Evolutionary conservation across 225 moss, liverwort and hornwort species (phyloP).

Genomic region (Rhytidiadelphus loreus): DNA sequence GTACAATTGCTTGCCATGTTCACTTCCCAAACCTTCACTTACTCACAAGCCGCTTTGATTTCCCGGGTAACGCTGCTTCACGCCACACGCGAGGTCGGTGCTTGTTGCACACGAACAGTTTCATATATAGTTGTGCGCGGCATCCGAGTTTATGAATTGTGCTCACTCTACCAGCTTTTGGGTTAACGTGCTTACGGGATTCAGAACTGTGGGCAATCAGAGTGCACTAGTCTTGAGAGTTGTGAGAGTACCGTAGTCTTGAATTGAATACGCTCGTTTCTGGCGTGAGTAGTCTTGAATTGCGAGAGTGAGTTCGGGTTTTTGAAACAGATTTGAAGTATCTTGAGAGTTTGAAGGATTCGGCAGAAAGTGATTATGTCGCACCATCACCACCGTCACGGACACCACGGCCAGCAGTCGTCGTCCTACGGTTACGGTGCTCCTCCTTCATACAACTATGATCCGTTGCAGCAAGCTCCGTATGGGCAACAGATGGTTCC

Average conservation of each 20-base stretch:
- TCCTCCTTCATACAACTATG: neutral
- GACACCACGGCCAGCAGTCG: neutral
- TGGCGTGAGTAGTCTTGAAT: neutral
- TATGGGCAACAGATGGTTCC: neutral
- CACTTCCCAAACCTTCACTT: neutral
- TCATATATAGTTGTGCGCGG: neutral
- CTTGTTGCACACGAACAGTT: neutral
- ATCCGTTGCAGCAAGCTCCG: neutral
- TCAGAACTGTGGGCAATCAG: neutral
- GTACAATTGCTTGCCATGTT: neutral
- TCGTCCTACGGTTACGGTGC: neutral
- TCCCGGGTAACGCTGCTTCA: neutral
- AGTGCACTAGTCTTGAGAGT: neutral
- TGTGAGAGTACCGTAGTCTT: neutral
- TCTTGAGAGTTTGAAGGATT: neutral
- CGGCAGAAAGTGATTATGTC: neutral
- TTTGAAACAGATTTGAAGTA: neutral
- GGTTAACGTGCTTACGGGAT: neutral
- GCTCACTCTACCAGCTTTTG: neutral
- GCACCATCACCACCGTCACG: neutral
- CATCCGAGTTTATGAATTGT: neutral
- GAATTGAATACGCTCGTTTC: neutral
- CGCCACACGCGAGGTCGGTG: neutral
- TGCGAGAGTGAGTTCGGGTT: neutral
- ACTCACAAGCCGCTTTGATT: neutral